Evolutionary conservation across 2,329 filamentous ascomycete species (phyloP).

Genomic region (Didymella glomerata): DNA sequence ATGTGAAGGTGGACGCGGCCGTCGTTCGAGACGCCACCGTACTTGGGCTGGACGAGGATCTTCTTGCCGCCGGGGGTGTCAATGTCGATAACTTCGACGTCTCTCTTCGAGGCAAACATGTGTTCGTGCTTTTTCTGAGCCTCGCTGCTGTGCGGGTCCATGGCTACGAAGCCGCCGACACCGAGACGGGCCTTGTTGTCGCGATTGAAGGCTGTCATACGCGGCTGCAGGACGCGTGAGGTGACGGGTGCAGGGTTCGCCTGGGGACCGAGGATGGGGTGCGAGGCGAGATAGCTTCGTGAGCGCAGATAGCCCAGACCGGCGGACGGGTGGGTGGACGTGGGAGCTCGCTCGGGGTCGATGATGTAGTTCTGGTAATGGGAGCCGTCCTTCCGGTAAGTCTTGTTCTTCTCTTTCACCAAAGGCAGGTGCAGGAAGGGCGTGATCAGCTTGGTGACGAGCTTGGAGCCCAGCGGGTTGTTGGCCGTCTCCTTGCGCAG

Average conservation of each 20-base stretch:
- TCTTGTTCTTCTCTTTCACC: conserved; percentile 36
- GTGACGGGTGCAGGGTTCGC: conserved; percentile 60
- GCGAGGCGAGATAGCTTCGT: conserved; percentile 64
- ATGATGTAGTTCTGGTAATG: conserved; percentile 40
- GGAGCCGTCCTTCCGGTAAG: conserved; percentile 33
- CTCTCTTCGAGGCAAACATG: conserved; percentile 3
- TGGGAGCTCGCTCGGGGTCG: conserved; percentile 51
- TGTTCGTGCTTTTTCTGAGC: too few relatives aligned
- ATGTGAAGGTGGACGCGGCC: conserved; percentile 44
- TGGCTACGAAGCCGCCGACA: conserved; percentile 56
- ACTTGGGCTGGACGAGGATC: conserved; percentile 59
- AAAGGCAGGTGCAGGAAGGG: conserved; percentile 66
- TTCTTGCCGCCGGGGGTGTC: conserved; percentile 60
- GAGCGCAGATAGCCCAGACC: conserved; percentile 69
- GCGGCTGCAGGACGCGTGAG: conserved; percentile 64
- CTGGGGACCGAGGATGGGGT: conserved; percentile 69
- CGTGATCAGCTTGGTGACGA: conserved; percentile 61
- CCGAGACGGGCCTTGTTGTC: conserved; percentile 51
- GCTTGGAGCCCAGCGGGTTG: conserved; percentile 57
- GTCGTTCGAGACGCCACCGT: conserved; percentile 47
- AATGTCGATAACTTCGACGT: conserved; percentile 53
- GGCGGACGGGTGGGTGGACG: conserved; percentile 70
- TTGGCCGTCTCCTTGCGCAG: conserved; percentile 59
- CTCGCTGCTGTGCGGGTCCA: conserved; percentile 44
- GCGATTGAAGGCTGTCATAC: conserved; percentile 20